Percentiles rank a stretch among this genome's conserved stretches.
Conservation (phyloP, 2,329 filamentous ascomycete species). For the Epichloe sibirici region DNA sequence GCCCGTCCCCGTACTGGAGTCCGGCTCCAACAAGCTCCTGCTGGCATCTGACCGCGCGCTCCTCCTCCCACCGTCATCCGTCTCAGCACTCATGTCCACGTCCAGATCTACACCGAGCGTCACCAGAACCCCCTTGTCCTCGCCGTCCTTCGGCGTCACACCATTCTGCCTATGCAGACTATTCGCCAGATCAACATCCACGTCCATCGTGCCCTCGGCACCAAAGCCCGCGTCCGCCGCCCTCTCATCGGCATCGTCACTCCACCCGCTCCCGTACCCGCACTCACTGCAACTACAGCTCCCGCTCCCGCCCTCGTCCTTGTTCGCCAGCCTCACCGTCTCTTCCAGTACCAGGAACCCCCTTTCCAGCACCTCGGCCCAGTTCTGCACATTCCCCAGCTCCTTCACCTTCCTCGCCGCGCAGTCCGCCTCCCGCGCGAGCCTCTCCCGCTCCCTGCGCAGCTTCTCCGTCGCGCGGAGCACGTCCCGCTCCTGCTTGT, state of each 20-base stretch:
- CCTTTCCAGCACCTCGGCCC: conserved; percentile 69
- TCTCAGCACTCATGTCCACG: conserved; percentile 13
- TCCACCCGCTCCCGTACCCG: conserved; percentile 12
- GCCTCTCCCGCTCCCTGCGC: conserved; percentile 50
- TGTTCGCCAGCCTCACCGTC: conserved; percentile 44
- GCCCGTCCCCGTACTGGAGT: conserved; percentile 23
- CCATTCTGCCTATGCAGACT: conserved; percentile 4
- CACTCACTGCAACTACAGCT: conserved; percentile 29
- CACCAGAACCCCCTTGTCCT: conserved; percentile 4
- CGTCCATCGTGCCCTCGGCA: conserved; percentile 12
- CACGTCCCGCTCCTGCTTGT: conserved; percentile 55
- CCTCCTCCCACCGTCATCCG: conserved; percentile 13
- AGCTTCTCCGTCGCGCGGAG: conserved; percentile 46
- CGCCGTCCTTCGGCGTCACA: conserved; percentile 4
- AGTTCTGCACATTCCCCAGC: conserved; percentile 73
- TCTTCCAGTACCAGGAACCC: conserved; percentile 54
- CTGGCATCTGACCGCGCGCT: conserved; percentile 25
- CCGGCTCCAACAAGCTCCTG: conserved; percentile 24
- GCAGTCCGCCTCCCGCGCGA: conserved; percentile 50
- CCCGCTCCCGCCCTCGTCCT: conserved; percentile 15
- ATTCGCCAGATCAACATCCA: conserved; percentile 7
- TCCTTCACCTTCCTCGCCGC: conserved; percentile 59
- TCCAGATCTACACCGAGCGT: conserved; percentile 8
- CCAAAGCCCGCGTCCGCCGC: conserved; percentile 4
- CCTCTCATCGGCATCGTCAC: conserved; percentile 9